phyloP scores from a whole-genome alignment of 495 filamentous ascomycete genomes.

The Chlorociboria aeruginascens region DNA sequence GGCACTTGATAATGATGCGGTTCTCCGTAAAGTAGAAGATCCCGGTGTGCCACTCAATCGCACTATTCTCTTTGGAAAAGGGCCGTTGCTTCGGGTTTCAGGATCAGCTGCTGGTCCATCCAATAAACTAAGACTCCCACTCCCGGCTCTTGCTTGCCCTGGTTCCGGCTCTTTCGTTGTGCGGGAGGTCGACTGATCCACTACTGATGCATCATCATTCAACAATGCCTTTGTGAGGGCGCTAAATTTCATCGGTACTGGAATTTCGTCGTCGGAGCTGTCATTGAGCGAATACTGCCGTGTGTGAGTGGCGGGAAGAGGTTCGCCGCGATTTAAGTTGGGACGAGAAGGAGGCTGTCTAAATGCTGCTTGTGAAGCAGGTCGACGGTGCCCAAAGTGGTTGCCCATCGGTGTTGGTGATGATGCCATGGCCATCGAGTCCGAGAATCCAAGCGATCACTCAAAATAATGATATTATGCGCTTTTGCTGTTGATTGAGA shows the following conservation, averaged over 20 bases:
- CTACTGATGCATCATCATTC: slow-evolving; percentile 44
- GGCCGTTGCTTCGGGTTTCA: slow-evolving; percentile 10
- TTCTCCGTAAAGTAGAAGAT: slow-evolving; percentile 14
- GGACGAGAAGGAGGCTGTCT: slow-evolving; percentile 8
- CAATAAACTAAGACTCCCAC: slow-evolving; percentile 1
- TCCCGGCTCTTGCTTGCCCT: slow-evolving; percentile 1
- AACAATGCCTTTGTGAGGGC: slow-evolving; percentile 67
- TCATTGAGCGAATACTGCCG: slow-evolving; percentile 29
- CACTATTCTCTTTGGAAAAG: slow-evolving; percentile 14
- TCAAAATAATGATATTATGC: neutral
- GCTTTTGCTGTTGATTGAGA: neutral
- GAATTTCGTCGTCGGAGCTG: slow-evolving; percentile 65
- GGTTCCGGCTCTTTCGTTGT: slow-evolving; percentile 5
- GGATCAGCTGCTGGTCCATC: neutral
- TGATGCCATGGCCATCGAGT: slow-evolving; percentile 18
- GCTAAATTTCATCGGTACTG: slow-evolving; percentile 65
- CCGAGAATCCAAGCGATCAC: neutral
- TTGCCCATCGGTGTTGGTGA: slow-evolving; percentile 19
- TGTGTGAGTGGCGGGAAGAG: slow-evolving; percentile 5
- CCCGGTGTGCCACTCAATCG: slow-evolving; percentile 17
- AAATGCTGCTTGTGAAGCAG: slow-evolving; percentile 12
- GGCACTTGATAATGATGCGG: slow-evolving; percentile 14
- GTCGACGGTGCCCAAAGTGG: slow-evolving; percentile 17
- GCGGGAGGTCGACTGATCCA: slow-evolving; percentile 20
- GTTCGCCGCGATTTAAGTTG: slow-evolving; percentile 1